Conservation (phyloP, 768 basidiomycete species). For the Lanmaoa pseudosensibilis region DNA sequence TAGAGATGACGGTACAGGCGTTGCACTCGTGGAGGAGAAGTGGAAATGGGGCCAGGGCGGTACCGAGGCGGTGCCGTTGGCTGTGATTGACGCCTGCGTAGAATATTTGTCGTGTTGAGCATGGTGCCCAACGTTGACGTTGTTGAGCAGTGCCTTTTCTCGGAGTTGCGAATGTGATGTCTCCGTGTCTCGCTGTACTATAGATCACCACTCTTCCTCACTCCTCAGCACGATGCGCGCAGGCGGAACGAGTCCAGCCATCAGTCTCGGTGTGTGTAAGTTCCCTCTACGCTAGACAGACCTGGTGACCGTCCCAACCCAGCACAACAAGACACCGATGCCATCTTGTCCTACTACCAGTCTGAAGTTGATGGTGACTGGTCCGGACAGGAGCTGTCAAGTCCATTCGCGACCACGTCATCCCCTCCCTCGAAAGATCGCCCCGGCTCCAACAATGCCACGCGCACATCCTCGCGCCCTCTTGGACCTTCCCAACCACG, state of each 20-base stretch:
- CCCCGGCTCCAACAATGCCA: conserved; percentile 50
- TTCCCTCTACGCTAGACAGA: not conserved
- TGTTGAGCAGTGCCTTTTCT: conserved; percentile 6
- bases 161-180: not conserved
- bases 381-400: conserved; percentile 24
- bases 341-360: conserved; percentile 55
- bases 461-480: conserved; percentile 21
- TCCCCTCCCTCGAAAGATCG: conserved; percentile 29
- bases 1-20: not conserved
- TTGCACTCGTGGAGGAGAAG: not conserved
- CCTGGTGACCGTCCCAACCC: conserved; percentile 1
- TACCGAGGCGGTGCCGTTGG: conserved; percentile 27
- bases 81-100: conserved; percentile 21
- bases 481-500: conserved; percentile 9
- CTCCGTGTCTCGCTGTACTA: conserved; percentile 5
- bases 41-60: conserved; percentile 5
- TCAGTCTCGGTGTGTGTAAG: conserved; percentile 20
- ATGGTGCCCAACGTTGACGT: conserved; percentile 1
- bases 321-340: conserved; percentile 39
- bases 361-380: conserved; percentile 43
- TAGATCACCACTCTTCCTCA: conserved; percentile 6
- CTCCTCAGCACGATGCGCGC: conserved; percentile 12
- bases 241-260: not conserved
- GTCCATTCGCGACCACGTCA: not conserved
- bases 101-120: not conserved